A percentile compares a stretch with the other conserved stretches of the same genome.
phyloP scores from a whole-genome alignment of 2,329 filamentous ascomycete genomes.

The Ascosphaera acerosa region DNA sequence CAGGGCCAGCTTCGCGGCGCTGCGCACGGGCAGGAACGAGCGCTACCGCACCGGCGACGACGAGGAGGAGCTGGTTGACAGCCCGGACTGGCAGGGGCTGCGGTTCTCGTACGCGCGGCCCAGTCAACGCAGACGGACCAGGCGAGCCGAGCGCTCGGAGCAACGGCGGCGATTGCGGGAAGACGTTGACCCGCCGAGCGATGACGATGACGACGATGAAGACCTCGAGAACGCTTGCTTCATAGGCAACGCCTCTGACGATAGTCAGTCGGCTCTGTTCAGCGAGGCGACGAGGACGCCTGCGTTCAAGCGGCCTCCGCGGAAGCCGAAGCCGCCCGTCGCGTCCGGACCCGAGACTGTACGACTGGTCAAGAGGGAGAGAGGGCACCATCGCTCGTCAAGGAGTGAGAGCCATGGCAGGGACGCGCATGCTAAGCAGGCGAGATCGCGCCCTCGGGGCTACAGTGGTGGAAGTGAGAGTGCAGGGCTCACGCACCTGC shows the following conservation, averaged over 20 bases:
- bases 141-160: background rate
- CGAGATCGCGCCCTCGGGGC: no score
- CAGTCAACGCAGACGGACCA: slow-evolving; percentile 2
- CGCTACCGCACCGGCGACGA: slow-evolving; percentile 4
- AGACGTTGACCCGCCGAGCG: background rate
- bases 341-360: slow-evolving; percentile 11
- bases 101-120: slow-evolving; percentile 4
- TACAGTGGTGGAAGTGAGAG: no score
- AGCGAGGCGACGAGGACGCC: slow-evolving; percentile 3
- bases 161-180: slow-evolving; percentile 2
- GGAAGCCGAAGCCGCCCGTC: slow-evolving; percentile 6
- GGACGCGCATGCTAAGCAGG: no score
- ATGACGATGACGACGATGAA: slow-evolving; percentile 2
- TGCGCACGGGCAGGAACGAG: background rate
- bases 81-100: slow-evolving; percentile 7
- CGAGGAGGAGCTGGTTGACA: slow-evolving; percentile 7
- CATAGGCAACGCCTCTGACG: slow-evolving; percentile 6
- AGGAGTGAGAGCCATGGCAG: no score
- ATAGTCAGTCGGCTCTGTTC: slow-evolving; percentile 5
- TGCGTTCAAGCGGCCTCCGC: background rate
- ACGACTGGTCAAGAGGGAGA: slow-evolving; percentile 9
- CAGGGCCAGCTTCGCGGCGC: slow-evolving; percentile 1
- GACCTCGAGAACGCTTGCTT: slow-evolving; percentile 4
- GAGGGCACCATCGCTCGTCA: no score
- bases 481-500: no score